Base-by-base conservation (phyloP, 2,329 filamentous ascomycete species). In the Aschersonia sp. region DNA sequence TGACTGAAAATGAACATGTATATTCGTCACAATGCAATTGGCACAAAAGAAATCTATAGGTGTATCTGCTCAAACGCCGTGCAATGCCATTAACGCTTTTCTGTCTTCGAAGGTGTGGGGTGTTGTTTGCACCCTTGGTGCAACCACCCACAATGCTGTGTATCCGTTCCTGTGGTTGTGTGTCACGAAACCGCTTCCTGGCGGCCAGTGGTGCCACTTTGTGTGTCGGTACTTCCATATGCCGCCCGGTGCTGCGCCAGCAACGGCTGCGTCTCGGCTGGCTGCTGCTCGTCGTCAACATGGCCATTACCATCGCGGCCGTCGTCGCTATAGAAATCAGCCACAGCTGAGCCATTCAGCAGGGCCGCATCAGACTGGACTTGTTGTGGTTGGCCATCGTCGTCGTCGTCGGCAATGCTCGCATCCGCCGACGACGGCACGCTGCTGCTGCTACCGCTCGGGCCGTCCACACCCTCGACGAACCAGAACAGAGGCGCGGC, bases 401-500 rank as follows among this genome's bases (percentile, higher is more conserved):
- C 56, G 10, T 60, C 54, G 0, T 54, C 56, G 35, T 69, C 65
- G 0, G 56, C 60, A 10, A 67, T 65, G 51, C 46, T 61, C 42
- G 46, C 58, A 4, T 62, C 61, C 2, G 43, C 59, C 42, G 53
- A 61, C 47, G 47, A 60, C 33, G 33, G 22, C 22, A 22, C 22
- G 22, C 22, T 22, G 22, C 22, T 22, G 22, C 22, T 22, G 22
- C 22, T 22, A 22, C 22, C 33, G 33, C 53, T 63, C 61, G 63
- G 87, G 69, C 86, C 86, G 7, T 87, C 78, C 39, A 14, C 14
- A 14, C 83, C 82, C 58, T 95, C 78, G 11, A 81, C 73, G 1
- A 94, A 74, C 66, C 80, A 83, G 61, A 81, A 86, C 0, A 84
- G 76, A 0, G 87, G 85, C 2, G 94, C 62, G 1, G 78, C 78